Conservation (phyloP, 257 asterid genomes). For the Capsicum chinense region DNA sequence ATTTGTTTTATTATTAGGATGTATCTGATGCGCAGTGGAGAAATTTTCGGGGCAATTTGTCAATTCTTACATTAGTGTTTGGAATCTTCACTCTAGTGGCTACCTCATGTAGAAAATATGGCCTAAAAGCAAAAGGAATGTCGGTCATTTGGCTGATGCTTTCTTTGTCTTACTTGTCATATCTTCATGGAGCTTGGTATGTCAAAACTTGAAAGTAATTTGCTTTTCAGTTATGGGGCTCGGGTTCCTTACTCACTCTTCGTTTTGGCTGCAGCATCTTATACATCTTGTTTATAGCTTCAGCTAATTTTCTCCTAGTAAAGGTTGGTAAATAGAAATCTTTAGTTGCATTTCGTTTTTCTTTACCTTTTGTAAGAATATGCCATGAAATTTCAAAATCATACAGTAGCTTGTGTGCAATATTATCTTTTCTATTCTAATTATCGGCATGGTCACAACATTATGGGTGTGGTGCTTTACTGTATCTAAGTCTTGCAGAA, state of each 20-base stretch:
- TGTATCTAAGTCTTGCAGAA: not conserved
- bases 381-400: conserved; percentile 15
- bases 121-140: conserved; percentile 85
- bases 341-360: conserved; percentile 30
- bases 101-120: conserved; percentile 46
- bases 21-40: conserved; percentile 96
- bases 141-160: conserved; percentile 71
- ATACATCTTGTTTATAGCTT: conserved; percentile 67
- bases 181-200: conserved; percentile 95
- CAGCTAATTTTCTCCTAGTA: conserved; percentile 80
- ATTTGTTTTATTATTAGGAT: conserved; percentile 54
- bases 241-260: conserved; percentile 14
- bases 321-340: conserved; percentile 61
- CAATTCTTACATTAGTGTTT: conserved; percentile 67
- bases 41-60: conserved; percentile 82
- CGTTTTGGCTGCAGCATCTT: conserved; percentile 60
- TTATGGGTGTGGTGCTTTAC: not conserved
- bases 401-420: not conserved
- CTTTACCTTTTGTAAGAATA: conserved; percentile 2
- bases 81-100: conserved; percentile 76
- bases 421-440: conserved; percentile 16
- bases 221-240: not conserved
- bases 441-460: not conserved
- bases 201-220: not conserved
- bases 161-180: conserved; percentile 66